Evolutionary conservation across 495 filamentous ascomycete species (phyloP).

Genomic region (Evernia prunastri): DNA sequence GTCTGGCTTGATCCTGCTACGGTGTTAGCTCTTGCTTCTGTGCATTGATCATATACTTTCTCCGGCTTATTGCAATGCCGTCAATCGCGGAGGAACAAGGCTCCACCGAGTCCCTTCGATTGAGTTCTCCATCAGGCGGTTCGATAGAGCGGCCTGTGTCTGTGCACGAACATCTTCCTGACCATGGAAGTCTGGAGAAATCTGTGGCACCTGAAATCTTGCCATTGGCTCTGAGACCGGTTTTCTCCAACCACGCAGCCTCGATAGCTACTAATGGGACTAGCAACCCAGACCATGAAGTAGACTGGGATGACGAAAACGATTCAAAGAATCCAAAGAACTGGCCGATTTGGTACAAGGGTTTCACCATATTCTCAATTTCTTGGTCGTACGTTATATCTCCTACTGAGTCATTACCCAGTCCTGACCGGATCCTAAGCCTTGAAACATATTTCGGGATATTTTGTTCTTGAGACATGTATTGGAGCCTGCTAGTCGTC

Average conservation of each 20-base stretch:
- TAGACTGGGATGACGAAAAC: conserved; percentile 58
- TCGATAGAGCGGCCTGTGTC: conserved; percentile 3
- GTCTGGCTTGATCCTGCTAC: not conserved
- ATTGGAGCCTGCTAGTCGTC: not conserved
- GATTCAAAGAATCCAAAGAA: conserved; percentile 69
- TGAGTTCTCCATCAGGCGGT: conserved; percentile 2
- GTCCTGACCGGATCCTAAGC: not conserved
- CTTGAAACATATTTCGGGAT: not conserved
- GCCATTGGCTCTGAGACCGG: conserved; percentile 25
- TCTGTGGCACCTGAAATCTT: conserved; percentile 29
- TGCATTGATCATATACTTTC: not conserved
- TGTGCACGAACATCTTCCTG: not conserved
- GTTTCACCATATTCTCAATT: conserved; percentile 54
- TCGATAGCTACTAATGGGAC: conserved; percentile 55
- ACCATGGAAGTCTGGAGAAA: conserved; percentile 1
- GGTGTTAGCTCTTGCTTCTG: not conserved
- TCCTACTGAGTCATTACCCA: conserved; percentile 58
- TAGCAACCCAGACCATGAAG: conserved; percentile 62
- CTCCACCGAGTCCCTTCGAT: conserved; percentile 4
- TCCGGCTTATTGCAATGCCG: not conserved
- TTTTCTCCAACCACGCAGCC: conserved; percentile 38
- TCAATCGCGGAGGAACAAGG: conserved; percentile 1
- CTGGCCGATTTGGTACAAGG: conserved; percentile 65
- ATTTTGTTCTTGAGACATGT: not conserved
- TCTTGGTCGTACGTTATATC: conserved; percentile 40